Percentiles rank a stretch among this genome's conserved stretches.
phyloP scores from a whole-genome alignment of 2,329 filamentous ascomycete genomes.

The Curvularia verruculosa region DNA sequence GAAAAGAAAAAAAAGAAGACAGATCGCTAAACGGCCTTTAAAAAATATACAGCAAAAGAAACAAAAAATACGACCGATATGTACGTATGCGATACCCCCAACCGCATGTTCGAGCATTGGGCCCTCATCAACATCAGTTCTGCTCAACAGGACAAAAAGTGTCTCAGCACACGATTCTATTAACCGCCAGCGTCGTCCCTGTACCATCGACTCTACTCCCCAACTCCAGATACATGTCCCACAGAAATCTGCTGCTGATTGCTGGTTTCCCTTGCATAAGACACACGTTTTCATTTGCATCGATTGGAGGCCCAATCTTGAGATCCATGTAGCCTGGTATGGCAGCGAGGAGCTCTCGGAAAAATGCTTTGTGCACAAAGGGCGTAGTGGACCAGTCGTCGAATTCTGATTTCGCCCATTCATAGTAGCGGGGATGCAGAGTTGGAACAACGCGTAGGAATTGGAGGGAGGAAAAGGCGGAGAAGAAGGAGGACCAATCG shows the following conservation, averaged over 20 bases:
- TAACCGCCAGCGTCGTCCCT: slow-evolving; percentile 3
- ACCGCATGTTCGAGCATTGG: no score
- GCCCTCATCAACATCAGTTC: background rate
- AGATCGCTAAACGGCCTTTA: background rate
- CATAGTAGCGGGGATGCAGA: slow-evolving; percentile 37
- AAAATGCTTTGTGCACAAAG: slow-evolving; percentile 41
- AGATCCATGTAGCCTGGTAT: slow-evolving; percentile 28
- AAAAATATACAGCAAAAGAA: background rate
- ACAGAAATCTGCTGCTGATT: slow-evolving; percentile 19
- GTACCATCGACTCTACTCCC: slow-evolving; percentile 1
- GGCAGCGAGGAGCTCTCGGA: slow-evolving; percentile 31
- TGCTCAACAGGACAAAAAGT: background rate
- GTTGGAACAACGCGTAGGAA: slow-evolving; percentile 36
- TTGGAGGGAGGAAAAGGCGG: slow-evolving; percentile 25
- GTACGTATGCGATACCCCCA: no score
- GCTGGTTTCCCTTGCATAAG: slow-evolving; percentile 22
- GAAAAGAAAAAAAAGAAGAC: background rate
- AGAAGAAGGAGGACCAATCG: slow-evolving; percentile 39
- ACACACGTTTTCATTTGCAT: slow-evolving; percentile 17
- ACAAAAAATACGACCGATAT: no score
- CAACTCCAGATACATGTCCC: slow-evolving; percentile 34
- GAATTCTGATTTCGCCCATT: slow-evolving; percentile 37
- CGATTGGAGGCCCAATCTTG: slow-evolving; percentile 24
- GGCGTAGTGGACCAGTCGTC: slow-evolving; percentile 28
- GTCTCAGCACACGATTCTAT: background rate